These are phyloP conservation scores for Acer negundo DNA, from an alignment of 345 rosid species.

Conservation along the genomic window DNA sequence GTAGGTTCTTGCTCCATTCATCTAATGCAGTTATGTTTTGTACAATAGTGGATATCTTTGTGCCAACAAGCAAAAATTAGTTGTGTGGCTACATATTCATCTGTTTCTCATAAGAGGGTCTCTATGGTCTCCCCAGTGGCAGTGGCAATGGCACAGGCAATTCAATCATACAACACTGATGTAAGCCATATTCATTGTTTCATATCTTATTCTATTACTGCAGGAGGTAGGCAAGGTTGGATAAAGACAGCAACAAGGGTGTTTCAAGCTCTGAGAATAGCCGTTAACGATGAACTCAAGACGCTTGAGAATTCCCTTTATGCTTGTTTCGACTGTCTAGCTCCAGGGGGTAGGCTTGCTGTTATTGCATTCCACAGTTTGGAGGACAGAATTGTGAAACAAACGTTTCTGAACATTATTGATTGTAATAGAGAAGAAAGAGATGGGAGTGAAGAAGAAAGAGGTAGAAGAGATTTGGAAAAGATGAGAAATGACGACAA, in stretches of 20 bases:
- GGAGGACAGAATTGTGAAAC: slow-evolving; percentile 91
- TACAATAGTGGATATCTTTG: background rate
- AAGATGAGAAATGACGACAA: slow-evolving; percentile 22
- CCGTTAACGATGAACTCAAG: slow-evolving; percentile 90
- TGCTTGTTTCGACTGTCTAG: slow-evolving; percentile 73
- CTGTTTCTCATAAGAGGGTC: background rate
- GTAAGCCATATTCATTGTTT: background rate
- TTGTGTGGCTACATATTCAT: background rate
- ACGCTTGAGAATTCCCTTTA: slow-evolving; percentile 67
- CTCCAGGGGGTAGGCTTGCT: slow-evolving; percentile 90
- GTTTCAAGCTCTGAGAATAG: slow-evolving; percentile 89
- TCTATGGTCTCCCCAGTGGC: background rate
- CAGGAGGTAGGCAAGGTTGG: slow-evolving; percentile 96
- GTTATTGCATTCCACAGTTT: slow-evolving; percentile 94
- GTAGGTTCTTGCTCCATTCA: slow-evolving; percentile 31
- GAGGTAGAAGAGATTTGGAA: slow-evolving; percentile 21
- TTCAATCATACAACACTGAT: slow-evolving; percentile 1
- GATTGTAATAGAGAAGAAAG: slow-evolving; percentile 29
- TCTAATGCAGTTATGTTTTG: background rate
- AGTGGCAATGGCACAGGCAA: background rate
- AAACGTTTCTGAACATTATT: slow-evolving; percentile 77
- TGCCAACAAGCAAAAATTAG: background rate
- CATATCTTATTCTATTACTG: slow-evolving; percentile 15
- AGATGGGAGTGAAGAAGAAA: slow-evolving; percentile 23
- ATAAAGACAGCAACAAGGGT: slow-evolving; percentile 94